These are phyloP conservation scores for Penicillium sp. DNA, from an alignment of 2,329 filamentous ascomycete genomes.

Conservation along the genomic window DNA sequence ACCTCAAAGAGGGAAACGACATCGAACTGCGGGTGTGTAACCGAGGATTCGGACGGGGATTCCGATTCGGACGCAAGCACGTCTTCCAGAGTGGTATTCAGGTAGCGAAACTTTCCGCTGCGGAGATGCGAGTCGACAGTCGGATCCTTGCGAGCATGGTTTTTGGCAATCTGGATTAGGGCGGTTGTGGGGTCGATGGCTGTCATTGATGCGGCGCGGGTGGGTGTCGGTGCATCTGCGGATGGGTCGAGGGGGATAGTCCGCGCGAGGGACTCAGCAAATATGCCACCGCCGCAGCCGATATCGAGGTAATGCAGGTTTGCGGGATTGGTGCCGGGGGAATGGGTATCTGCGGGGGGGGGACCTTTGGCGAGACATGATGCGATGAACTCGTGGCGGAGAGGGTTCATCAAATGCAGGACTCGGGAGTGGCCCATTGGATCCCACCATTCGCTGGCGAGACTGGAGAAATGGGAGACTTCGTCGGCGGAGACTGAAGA, in stretches of 20 bases:
- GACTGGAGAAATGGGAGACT: conserved; percentile 89
- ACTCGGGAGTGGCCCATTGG: conserved; percentile 87
- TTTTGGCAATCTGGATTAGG: conserved; percentile 63
- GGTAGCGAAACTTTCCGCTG: conserved; percentile 63
- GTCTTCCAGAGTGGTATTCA: conserved; percentile 73
- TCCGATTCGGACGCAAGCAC: conserved; percentile 17
- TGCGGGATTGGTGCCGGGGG: conserved; percentile 18
- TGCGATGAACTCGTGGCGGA: conserved; percentile 88
- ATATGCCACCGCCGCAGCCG: conserved; percentile 94
- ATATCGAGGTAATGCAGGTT: conserved; percentile 74
- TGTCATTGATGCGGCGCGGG: conserved; percentile 43
- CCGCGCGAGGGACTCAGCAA: conserved; percentile 67
- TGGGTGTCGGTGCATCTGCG: conserved; percentile 27
- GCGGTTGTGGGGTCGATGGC: conserved; percentile 47
- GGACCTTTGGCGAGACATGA: conserved; percentile 63
- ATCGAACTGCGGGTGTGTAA: conserved; percentile 59
- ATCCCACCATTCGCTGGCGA: conserved; percentile 97
- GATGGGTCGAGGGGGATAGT: conserved; percentile 33
- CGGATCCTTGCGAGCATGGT: conserved; percentile 74
- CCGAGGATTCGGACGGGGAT: background rate
- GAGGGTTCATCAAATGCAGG: conserved; percentile 96
- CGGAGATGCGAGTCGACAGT: conserved; percentile 55
- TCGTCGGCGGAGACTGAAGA: conserved; percentile 84
- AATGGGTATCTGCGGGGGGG: conserved; percentile 31
- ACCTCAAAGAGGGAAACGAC: conserved; percentile 91